These are phyloP conservation scores for Globisporangium nodosum DNA, from an alignment of 352 stramenopile species.

Conservation along the genomic window DNA sequence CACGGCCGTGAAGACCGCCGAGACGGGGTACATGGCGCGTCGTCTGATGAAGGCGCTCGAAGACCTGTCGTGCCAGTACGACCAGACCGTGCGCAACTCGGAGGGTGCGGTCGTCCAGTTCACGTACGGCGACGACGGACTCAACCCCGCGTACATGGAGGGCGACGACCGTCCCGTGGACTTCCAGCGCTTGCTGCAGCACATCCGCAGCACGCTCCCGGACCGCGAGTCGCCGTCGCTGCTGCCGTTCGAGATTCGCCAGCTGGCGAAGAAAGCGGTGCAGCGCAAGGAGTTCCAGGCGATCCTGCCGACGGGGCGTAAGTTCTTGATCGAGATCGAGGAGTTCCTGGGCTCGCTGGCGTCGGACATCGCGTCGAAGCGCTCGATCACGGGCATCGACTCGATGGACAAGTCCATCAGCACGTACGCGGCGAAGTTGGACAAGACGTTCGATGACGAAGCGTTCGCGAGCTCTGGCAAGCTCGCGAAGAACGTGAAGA, in stretches of 20 bases:
- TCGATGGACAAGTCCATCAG: constrained; percentile 56
- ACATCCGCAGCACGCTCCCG: constrained; percentile 83
- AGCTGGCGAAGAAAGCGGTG: constrained; percentile 82
- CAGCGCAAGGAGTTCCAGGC: constrained; percentile 72
- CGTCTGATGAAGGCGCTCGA: constrained; percentile 98
- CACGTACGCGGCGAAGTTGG: constrained; percentile 63
- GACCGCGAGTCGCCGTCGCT: constrained; percentile 67
- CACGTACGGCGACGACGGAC: constrained; percentile 98
- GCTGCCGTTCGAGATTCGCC: constrained; percentile 75
- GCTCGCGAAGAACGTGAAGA: constrained; percentile 15
- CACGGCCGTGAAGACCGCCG: constrained; percentile 99
- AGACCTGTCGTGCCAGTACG: constrained; percentile 95
- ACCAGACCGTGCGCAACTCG: constrained; percentile 87
- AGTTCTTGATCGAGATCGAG: constrained; percentile 89
- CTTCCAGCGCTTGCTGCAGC: constrained; percentile 91
- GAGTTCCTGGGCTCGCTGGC: constrained; percentile 74
- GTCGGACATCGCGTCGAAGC: constrained; percentile 49
- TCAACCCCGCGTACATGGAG: constrained; percentile 98
- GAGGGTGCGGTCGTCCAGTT: constrained; percentile 97
- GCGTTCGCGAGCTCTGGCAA: constrained; percentile 20
- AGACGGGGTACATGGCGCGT: constrained; percentile 99
- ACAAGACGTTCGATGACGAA: constrained; percentile 62
- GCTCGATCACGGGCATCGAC: constrained; percentile 48
- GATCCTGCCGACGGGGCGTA: constrained; percentile 84
- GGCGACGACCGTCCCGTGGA: constrained; percentile 94